Evolutionary conservation across 1,284 basidiomycete genomes (phyloP), one percentile per base, ranked within the genome.

Genomic region (Puccinia triticina): DNA sequence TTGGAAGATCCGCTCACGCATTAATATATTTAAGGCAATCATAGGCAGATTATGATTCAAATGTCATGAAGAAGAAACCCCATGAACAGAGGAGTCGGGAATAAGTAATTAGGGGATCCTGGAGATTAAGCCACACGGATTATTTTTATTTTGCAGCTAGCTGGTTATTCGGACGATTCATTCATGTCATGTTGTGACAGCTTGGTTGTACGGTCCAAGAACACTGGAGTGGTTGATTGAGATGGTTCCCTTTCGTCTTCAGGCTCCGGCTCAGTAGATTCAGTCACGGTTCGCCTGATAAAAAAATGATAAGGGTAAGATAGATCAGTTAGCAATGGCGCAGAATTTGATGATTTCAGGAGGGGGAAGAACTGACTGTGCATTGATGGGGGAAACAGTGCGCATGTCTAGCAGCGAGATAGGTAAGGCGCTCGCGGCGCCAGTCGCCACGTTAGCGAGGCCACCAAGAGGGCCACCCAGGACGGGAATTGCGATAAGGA

Each of bases 401-500:
- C 64, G 14, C 23, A 43, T n/a, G 64, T 46, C 37, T 23, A 67
- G n/a, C 21, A 67, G n/a, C 1, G 64, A 69, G 11, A 69, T 69
- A 18, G 66, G 43, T 3, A 69, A 37, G n/a, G 43, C 7, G 43
- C 66, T 69, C 2, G 66, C 43, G n/a, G 43, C 23, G 10, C 21
- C 23, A 16, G 66, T 23, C 1, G 43, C 66, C 3, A 43, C 43
- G 0, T 14, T 23, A 48, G 43, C 0, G 26, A 69, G 40, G 23
- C 66, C 66, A 29, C 7, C 43, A 0, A 69, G 66, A 12, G 66
- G 66, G 1, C 43, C 66, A 18, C 66, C 66, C 0, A 69, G 43
- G 43, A 69, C 66, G 11, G 66, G 66, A 4, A 69, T 69, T 40
- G 43, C 66, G 11, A 69, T 26, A 14, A 69, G 43, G n/a, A 69